Base-by-base conservation (phyloP, 768 basidiomycete species). In the Lactifluus piperatus region DNA sequence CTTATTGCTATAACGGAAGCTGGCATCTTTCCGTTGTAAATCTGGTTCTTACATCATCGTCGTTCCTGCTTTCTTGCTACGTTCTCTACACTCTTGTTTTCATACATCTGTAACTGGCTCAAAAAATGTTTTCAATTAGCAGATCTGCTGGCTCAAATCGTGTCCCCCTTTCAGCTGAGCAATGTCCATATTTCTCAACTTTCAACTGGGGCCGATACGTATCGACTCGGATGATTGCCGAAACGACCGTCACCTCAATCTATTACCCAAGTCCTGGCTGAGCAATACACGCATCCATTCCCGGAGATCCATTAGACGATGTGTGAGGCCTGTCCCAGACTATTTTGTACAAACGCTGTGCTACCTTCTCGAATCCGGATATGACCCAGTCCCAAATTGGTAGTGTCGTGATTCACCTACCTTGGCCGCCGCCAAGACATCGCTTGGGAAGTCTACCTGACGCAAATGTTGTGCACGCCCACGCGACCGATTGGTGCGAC, bases 381-480 rank as follows among this genome's bases (percentile, higher is more conserved):
- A 67, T n/a, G 48, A 54, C 6, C 43, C 44, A 4, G 24, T 43
- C 24, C 39, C 5, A 34, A 24, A 14, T 52, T 18, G 18, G 36
- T 43, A 5, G 22, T 29, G 5, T 34, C 32, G 22, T 39, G 30
- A 54, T 37, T 57, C 46, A 36, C 20, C 10, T 13, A 36, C 20
- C 10, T 13, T 24, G 5, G 56, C 57, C 20, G 64, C 37, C 22
- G 44, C 26, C 50, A 68, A 41, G 62, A 68, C 62, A 55, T 66
- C 64, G 11, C 68, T 70, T n/a, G 64, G 68, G 56, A 72, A 71
- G 56, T 62, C 66, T n/a, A 5, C 71, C 71, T 2, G 69, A 70
- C 51, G 60, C 56, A 44, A n/a, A 72, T 57, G 43, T 64, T 56
- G 26, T 65, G 46, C 20, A 64, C 68, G 14, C 65, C 65, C 44